A percentile compares a stretch with the other conserved stretches of the same genome.
These are phyloP conservation scores for Cudoniella acicularis DNA, from an alignment of 495 filamentous ascomycete species.

Conservation along the genomic window DNA sequence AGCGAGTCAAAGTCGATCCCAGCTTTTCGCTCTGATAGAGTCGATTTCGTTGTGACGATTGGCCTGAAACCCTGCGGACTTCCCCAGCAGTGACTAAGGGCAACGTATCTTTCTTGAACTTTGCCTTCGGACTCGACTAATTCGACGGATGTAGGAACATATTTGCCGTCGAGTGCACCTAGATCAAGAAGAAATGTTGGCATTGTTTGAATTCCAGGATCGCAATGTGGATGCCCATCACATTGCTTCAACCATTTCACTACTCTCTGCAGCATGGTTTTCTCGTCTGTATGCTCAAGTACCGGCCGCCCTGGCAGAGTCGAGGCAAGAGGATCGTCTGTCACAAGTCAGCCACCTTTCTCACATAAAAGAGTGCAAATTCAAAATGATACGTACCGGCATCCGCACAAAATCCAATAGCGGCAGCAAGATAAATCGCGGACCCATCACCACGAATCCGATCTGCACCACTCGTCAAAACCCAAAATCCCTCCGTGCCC, in stretches of 20 bases:
- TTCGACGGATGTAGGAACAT: neutral
- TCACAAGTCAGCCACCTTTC: neutral
- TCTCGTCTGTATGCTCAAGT: neutral
- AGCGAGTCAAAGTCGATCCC: conserved; percentile 5
- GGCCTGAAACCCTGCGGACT: neutral
- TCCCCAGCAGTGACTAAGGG: conserved; percentile 19
- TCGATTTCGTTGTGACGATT: neutral
- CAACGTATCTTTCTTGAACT: conserved; percentile 9
- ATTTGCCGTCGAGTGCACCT: neutral
- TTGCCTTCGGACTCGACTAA: conserved; percentile 3
- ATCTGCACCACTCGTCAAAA: conserved; percentile 1
- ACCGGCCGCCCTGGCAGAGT: neutral
- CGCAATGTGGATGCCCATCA: neutral
- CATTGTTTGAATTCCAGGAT: neutral
- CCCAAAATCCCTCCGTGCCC: conserved; percentile 9
- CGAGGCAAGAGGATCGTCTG: too few relatives aligned
- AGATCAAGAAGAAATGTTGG: neutral
- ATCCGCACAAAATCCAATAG: neutral
- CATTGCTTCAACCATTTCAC: conserved; percentile 7
- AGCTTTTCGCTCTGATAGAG: neutral
- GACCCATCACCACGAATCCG: neutral
- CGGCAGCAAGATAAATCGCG: conserved; percentile 1
- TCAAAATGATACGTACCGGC: too few relatives aligned
- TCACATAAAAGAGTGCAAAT: too few relatives aligned
- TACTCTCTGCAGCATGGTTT: neutral